These are phyloP conservation scores for Paramecium sonneborni DNA, from an alignment of 73 alveolate species.

Conservation along the genomic window DNA sequence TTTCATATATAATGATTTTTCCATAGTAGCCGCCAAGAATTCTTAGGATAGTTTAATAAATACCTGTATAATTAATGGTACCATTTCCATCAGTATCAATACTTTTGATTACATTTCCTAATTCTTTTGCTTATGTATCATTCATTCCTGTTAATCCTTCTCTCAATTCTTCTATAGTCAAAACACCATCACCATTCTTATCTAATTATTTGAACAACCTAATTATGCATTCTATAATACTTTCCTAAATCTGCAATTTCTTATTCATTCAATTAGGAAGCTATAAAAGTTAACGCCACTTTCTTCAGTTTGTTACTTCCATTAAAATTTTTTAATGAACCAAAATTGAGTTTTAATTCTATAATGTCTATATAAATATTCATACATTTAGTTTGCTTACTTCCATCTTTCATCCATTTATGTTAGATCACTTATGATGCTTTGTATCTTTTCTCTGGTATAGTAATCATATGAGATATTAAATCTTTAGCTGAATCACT, in stretches of 20 bases:
- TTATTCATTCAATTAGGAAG: constrained; percentile 63
- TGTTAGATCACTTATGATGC: constrained; percentile 69
- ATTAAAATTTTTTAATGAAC: constrained; percentile 41
- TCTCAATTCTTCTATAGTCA: constrained; percentile 72
- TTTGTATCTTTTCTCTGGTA: constrained; percentile 68
- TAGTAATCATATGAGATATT: constrained; percentile 67
- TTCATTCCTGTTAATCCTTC: constrained; percentile 66
- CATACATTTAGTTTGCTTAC: constrained; percentile 56
- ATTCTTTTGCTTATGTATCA: constrained; percentile 54
- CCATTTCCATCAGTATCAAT: constrained; percentile 78
- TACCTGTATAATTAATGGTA: constrained; percentile 66
- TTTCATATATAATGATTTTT: constrained; percentile 63
- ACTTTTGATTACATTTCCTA: constrained; percentile 55
- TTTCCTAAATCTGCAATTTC: constrained; percentile 69
- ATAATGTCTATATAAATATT: not conserved
- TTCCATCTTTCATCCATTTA: constrained; percentile 69
- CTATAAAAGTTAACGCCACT: constrained; percentile 69
- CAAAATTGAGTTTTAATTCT: constrained; percentile 59
- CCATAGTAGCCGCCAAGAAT: constrained; percentile 75
- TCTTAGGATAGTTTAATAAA: not conserved
- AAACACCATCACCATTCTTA: constrained; percentile 74
- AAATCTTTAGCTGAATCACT: constrained; percentile 74
- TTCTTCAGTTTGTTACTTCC: constrained; percentile 66
- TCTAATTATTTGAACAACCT: constrained; percentile 67
- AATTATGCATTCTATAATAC: not conserved